Base-by-base conservation (phyloP, 108 stramenopile genomes). In the Cyclotella kingstonii region DNA sequence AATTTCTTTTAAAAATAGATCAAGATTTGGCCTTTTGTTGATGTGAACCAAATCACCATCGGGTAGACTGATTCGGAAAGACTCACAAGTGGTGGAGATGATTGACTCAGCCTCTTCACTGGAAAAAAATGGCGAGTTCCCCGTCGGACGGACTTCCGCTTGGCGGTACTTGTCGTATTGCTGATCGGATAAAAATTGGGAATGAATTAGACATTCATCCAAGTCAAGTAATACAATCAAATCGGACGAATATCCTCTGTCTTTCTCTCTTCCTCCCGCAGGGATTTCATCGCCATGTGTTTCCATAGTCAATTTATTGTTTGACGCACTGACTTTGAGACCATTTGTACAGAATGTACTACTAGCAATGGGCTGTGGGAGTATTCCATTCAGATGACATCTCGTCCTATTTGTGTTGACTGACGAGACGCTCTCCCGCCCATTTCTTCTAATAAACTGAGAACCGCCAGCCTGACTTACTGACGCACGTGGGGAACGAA, bases 121-220 rank as follows among this genome's bases (percentile, higher is more conserved):
- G 18, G 34, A 1, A 15, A 44, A 35, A 50, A 58, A 64, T 5
- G 54, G 33, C 12, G 67, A 53, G 39, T 36, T 18, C 4, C 47
- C 45, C 17, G 60, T 12, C 4, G 79, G 75, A 29, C 70, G 76
- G 5, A 72, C 64, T 68, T 78, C 76, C 17, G 52, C 49, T 35
- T 81, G 80, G 47, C 80, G 77, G 38, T 80, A 74, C 58, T 78
- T 78, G 60, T 86, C 81, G 41, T 70, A 66, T 9, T 68, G 46
- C 18, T 74, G 70, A 55, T 84, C 72, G 22, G 83, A 64, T 42
- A 84, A 56, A 68, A 96, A 94, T 73, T 97, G 94, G 39, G 95
- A 94, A 72, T 99, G 98, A 53, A 99, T 94, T 40, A 99, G 76
- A 39, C 97, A 98, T 76, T 99, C 98, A 65, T 99, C 98, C 84